phyloP scores from a whole-genome alignment of 2,329 filamentous ascomycete species.

The Botrytis paeoniae region DNA sequence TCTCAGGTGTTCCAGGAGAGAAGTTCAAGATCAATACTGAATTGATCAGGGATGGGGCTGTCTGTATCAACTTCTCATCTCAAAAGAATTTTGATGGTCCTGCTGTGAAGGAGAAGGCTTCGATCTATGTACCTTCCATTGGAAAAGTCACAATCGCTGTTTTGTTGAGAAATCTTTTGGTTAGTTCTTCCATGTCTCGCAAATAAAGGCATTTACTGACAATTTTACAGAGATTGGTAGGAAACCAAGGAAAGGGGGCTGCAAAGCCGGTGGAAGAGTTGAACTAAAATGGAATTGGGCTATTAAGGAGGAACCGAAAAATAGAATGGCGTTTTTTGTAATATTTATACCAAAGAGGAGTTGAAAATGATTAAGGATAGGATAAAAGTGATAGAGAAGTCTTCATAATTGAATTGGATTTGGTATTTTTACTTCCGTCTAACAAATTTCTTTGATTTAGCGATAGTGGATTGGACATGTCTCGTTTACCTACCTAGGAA shows the following conservation, averaged over 20 bases:
- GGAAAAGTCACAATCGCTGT: constrained; percentile 97
- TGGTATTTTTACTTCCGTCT: background rate
- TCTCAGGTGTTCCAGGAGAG: constrained; percentile 85
- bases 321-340: constrained; percentile 1
- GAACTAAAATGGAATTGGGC: background rate
- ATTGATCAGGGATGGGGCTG: constrained; percentile 80
- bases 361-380: background rate
- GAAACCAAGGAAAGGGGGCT: constrained; percentile 8
- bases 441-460: background rate
- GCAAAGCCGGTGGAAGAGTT: background rate
- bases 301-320: background rate
- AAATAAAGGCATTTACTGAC: background rate
- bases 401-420: background rate
- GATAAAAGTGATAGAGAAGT: background rate
- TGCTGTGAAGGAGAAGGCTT: constrained; percentile 90
- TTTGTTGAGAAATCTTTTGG: constrained; percentile 78
- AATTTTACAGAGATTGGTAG: constrained; percentile 9
- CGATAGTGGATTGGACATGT: background rate
- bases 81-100: constrained; percentile 86
- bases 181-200: constrained; percentile 4
- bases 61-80: constrained; percentile 99
- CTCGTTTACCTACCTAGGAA: background rate
- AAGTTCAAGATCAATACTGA: constrained; percentile 85
- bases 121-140: constrained; percentile 94
- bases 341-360: constrained; percentile 12